Conservation (phyloP, 225 moss, liverwort and hornwort genomes). For the Rhytidiadelphus loreus region DNA sequence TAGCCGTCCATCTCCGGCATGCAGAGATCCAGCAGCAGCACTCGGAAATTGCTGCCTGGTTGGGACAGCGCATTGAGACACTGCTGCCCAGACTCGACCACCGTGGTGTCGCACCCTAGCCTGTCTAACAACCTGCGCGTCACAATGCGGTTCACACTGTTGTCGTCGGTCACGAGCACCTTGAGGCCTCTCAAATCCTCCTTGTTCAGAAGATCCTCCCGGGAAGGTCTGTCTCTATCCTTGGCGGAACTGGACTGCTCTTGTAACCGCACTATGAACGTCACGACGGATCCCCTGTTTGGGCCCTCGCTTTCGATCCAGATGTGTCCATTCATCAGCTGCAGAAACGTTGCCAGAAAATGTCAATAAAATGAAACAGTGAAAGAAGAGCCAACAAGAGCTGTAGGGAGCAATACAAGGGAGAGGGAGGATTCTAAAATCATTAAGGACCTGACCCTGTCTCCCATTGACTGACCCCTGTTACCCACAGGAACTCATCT, state of each 20-base stretch:
- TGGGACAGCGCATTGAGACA: conserved; percentile 35
- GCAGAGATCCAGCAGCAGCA: conserved; percentile 50
- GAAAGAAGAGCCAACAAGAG: neutral
- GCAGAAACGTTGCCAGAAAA: neutral
- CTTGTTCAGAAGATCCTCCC: conserved; percentile 28
- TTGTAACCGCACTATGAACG: conserved; percentile 43
- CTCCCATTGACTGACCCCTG: neutral
- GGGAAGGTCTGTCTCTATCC: conserved; percentile 27
- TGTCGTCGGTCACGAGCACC: conserved; percentile 58
- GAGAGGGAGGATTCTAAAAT: neutral
- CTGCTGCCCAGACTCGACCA: conserved; percentile 46
- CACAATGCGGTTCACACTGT: conserved; percentile 60
- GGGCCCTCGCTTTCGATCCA: conserved; percentile 50
- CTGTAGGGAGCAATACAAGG: neutral
- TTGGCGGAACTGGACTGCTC: conserved; percentile 27
- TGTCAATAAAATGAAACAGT: neutral
- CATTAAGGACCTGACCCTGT: neutral
- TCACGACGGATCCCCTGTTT: conserved; percentile 33
- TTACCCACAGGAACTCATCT: neutral
- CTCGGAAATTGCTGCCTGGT: conserved; percentile 30
- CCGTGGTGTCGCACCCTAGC: conserved; percentile 39
- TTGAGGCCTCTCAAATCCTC: conserved; percentile 43
- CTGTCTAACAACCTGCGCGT: conserved; percentile 37
- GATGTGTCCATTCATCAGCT: conserved; percentile 61
- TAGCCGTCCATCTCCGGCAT: conserved; percentile 82